Evolutionary conservation across 1,139 yeast genomes (phyloP).

Genomic region (Lodderomyces jiufengensis): DNA sequence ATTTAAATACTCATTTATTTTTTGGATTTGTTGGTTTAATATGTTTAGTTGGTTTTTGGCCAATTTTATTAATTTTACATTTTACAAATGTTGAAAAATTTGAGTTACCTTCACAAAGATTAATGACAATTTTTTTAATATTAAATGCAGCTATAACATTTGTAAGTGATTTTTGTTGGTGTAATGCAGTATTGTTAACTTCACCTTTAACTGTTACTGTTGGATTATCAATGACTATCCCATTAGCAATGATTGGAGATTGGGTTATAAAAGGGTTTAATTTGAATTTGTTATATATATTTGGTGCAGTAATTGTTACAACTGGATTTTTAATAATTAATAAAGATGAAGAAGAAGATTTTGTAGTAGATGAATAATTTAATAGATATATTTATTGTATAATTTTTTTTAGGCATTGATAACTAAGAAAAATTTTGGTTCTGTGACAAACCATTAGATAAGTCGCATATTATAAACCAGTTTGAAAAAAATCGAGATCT

Average conservation of each 20-base stretch:
- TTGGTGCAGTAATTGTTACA: slow-evolving; percentile 80
- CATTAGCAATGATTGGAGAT: slow-evolving; percentile 92
- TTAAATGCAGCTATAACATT: slow-evolving; percentile 76
- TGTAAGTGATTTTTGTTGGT: slow-evolving; percentile 92
- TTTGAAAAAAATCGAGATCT: no score
- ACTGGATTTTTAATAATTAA: slow-evolving; percentile 82
- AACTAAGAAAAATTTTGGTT: no score
- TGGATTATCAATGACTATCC: slow-evolving; percentile 89
- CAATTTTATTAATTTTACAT: slow-evolving; percentile 65
- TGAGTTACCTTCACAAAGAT: slow-evolving; percentile 59
- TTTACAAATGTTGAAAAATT: slow-evolving; percentile 62
- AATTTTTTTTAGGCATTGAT: no score
- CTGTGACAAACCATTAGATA: no score
- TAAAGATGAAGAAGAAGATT: slow-evolving; percentile 66
- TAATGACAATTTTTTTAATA: slow-evolving; percentile 51
- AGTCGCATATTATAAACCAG: no score
- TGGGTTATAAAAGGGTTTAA: slow-evolving; percentile 64
- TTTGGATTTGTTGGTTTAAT: slow-evolving; percentile 93
- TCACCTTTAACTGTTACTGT: slow-evolving; percentile 94
- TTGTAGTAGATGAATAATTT: slow-evolving; percentile 20
- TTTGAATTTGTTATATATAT: slow-evolving; percentile 58
- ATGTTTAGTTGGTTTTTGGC: slow-evolving; percentile 79
- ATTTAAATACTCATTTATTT: slow-evolving; percentile 79
- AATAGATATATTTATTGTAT: no score
- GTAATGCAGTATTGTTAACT: slow-evolving; percentile 86